Percentiles rank a stretch among this genome's conserved stretches.
Conservation (phyloP, 345 rosid genomes). For the Gossypium stocksii region DNA sequence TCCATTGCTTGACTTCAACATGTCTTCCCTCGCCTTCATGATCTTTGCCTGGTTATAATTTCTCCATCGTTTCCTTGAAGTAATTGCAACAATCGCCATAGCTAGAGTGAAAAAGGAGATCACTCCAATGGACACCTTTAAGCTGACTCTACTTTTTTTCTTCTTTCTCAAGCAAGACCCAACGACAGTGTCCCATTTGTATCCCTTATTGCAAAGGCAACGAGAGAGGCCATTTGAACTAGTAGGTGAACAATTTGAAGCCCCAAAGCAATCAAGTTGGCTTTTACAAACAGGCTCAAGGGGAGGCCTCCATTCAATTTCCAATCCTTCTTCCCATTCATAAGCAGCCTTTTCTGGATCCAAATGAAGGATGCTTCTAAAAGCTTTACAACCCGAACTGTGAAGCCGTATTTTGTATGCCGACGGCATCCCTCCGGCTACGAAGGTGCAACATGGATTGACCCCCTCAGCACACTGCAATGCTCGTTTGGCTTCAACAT, state of each 20-base stretch:
- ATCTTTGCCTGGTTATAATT: constrained; percentile 29
- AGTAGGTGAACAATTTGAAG: constrained; percentile 41
- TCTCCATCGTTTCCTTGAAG: constrained; percentile 18
- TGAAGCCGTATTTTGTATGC: constrained; percentile 63
- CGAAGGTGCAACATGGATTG: constrained; percentile 50
- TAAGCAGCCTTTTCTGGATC: constrained; percentile 34
- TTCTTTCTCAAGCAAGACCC: constrained; percentile 38
- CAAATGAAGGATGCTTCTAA: constrained; percentile 48
- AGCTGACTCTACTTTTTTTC: constrained; percentile 15
- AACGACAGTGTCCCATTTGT: constrained; percentile 33
- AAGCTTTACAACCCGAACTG: constrained; percentile 54
- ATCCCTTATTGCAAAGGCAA: constrained; percentile 45
- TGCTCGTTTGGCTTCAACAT: constrained; percentile 30
- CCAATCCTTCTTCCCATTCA: constrained; percentile 59
- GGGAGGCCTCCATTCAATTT: constrained; percentile 56
- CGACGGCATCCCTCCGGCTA: constrained; percentile 62
- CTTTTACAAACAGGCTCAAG: constrained; percentile 41
- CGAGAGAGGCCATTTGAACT: constrained; percentile 27
- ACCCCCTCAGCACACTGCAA: constrained; percentile 35
- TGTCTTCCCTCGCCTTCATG: constrained; percentile 41
- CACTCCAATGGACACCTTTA: constrained; percentile 33
- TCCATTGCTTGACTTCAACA: constrained; percentile 36
- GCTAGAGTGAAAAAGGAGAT: constrained; percentile 28
- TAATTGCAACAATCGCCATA: constrained; percentile 8
- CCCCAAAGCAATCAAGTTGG: constrained; percentile 39